phyloP scores from a whole-genome alignment of 1,284 basidiomycete species.

The Sanghuangporus weigelae region DNA sequence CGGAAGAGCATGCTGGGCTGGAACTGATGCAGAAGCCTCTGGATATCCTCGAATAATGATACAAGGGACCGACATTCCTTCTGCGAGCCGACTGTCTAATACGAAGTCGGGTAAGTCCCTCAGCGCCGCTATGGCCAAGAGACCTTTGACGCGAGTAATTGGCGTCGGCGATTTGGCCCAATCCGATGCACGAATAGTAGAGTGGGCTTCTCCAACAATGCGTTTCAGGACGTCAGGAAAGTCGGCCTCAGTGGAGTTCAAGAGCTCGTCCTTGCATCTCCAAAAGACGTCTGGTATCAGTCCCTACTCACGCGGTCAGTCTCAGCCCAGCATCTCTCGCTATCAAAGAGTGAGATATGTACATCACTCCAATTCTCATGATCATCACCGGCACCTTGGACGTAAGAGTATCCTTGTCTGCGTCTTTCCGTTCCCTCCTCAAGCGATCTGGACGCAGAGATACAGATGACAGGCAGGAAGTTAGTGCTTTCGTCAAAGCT shows the following conservation, averaged over 20 bases:
- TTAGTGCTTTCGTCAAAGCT: slow-evolving; percentile 16
- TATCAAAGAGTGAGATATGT: neutral
- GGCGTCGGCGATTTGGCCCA: slow-evolving; percentile 20
- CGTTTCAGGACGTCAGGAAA: slow-evolving; percentile 44
- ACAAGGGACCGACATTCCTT: slow-evolving; percentile 20
- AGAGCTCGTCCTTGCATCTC: slow-evolving; percentile 47
- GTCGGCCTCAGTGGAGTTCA: slow-evolving; percentile 39
- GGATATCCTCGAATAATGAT: neutral
- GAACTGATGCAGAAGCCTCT: neutral
- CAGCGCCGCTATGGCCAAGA: slow-evolving; percentile 33
- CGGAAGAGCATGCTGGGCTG: neutral
- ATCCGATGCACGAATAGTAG: neutral
- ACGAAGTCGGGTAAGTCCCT: slow-evolving; percentile 25
- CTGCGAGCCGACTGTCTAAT: neutral
- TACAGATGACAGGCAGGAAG: slow-evolving; percentile 68
- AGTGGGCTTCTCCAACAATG: slow-evolving; percentile 32
- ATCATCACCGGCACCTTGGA: slow-evolving; percentile 88
- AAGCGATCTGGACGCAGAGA: slow-evolving; percentile 71
- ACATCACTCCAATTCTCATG: slow-evolving; percentile 85
- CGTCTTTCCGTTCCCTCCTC: slow-evolving; percentile 54
- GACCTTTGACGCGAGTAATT: slow-evolving; percentile 34
- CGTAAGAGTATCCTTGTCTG: slow-evolving; percentile 63
- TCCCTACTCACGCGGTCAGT: slow-evolving; percentile 37
- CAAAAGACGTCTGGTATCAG: slow-evolving; percentile 74
- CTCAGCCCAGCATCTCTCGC: neutral